Conservation (phyloP, 192 early-diverging fungal genomes). For the Lobosporangium transversale region DNA sequence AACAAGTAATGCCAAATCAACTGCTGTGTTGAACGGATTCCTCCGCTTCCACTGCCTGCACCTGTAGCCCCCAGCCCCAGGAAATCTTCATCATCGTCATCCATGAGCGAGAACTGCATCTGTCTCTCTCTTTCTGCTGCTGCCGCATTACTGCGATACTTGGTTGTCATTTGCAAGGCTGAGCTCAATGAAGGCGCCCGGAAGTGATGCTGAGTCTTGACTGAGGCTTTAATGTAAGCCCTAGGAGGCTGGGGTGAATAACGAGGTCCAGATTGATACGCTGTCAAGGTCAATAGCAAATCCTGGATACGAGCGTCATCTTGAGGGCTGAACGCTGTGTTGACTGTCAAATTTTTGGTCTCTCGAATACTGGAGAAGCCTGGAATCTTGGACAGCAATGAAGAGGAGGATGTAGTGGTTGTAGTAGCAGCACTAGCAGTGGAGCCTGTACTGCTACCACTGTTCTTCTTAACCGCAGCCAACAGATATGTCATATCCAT, state of each 20-base stretch:
- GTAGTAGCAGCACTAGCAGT: background rate
- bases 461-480: slow-evolving; percentile 63
- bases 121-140: slow-evolving; percentile 14
- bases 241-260: slow-evolving; percentile 59
- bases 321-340: slow-evolving; percentile 18
- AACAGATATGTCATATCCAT: slow-evolving; percentile 79
- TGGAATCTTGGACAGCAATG: slow-evolving; percentile 5
- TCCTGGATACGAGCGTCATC: slow-evolving; percentile 65
- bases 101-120: slow-evolving; percentile 28
- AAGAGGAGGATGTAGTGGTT: slow-evolving; percentile 1
- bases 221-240: slow-evolving; percentile 55
- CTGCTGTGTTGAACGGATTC: slow-evolving; percentile 56
- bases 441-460: too few species aligned
- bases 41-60: slow-evolving; percentile 4
- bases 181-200: slow-evolving; percentile 58
- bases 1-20: slow-evolving; percentile 76
- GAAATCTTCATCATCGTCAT: slow-evolving; percentile 64
- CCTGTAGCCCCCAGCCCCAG: too few species aligned
- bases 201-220: slow-evolving; percentile 58
- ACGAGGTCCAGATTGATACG: slow-evolving; percentile 62
- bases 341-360: slow-evolving; percentile 5
- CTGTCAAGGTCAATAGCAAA: slow-evolving; percentile 62
- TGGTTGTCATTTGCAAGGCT: slow-evolving; percentile 53
- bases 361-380: slow-evolving; percentile 31
- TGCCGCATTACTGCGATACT: slow-evolving; percentile 17